These are phyloP conservation scores for Fusarium acutatum DNA, from an alignment of 2,329 filamentous ascomycete genomes.

Conservation along the genomic window DNA sequence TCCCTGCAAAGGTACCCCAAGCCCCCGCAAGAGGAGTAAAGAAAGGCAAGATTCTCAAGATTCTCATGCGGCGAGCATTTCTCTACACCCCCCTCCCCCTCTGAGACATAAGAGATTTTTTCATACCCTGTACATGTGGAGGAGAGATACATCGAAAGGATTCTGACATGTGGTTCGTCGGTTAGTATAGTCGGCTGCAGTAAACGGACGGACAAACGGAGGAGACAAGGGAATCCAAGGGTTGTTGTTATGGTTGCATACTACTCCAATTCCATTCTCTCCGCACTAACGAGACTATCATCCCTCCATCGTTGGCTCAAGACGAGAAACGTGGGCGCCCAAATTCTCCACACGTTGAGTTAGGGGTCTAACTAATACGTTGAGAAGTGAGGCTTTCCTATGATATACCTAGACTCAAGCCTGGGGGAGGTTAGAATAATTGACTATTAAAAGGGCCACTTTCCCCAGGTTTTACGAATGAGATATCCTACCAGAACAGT, in stretches of 20 bases:
- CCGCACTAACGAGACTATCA: neutral
- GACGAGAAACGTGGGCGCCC: conserved; percentile 7
- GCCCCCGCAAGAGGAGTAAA: neutral
- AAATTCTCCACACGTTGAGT: conserved; percentile 12
- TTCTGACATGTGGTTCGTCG: conserved; percentile 24
- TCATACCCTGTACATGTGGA: neutral
- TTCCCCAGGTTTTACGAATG: neutral
- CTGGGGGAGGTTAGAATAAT: neutral
- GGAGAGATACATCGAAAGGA: neutral
- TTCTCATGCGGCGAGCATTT: neutral
- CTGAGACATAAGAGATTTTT: conserved; percentile 11
- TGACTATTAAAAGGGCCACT: conserved; percentile 33
- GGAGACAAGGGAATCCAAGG: neutral
- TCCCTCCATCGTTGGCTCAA: neutral
- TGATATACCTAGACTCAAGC: neutral
- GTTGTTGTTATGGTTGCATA: conserved; percentile 14
- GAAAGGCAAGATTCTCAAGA: neutral
- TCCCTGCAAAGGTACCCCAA: conserved; percentile 18
- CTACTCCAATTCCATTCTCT: conserved; percentile 1
- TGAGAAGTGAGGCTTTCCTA: conserved; percentile 11
- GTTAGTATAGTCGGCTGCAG: conserved; percentile 8
- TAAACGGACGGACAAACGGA: conserved; percentile 35
- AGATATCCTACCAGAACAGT: neutral
- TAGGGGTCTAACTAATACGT: neutral
- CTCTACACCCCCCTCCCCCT: neutral